Evolutionary conservation across 306 rosid genomes (phyloP).

Genomic region (Vigna mungo): DNA sequence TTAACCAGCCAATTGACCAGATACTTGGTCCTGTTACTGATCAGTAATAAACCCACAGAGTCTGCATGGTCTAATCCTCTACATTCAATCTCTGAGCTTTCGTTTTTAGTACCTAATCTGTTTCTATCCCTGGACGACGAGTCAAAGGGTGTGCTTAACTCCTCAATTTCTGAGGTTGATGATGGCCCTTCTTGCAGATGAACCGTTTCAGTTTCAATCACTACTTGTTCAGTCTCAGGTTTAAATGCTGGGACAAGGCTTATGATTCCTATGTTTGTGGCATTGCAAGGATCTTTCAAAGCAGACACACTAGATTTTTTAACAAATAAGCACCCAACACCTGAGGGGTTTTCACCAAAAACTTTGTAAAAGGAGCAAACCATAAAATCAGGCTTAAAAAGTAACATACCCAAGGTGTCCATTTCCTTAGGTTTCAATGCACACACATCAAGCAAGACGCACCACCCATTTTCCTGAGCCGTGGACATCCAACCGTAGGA

Average conservation of each 20-base stretch:
- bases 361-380: conserved; percentile 78
- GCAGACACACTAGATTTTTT: conserved; percentile 67
- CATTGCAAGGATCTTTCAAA: conserved; percentile 50
- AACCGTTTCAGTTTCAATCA: conserved; percentile 4
- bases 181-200: neutral
- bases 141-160: conserved; percentile 30
- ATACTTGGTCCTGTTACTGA: conserved; percentile 63
- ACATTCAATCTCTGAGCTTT: conserved; percentile 51
- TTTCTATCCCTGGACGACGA: conserved; percentile 38
- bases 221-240: conserved; percentile 21
- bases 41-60: conserved; percentile 63
- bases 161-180: conserved; percentile 50
- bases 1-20: conserved; percentile 78
- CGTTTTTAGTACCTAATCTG: conserved; percentile 14
- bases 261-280: conserved; percentile 67
- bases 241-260: conserved; percentile 58
- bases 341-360: conserved; percentile 83
- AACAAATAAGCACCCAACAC: conserved; percentile 82
- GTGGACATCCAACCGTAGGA: conserved; percentile 84
- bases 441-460: conserved; percentile 76
- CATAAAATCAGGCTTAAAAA: conserved; percentile 82
- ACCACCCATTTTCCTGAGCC: conserved; percentile 87
- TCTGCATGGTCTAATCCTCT: conserved; percentile 88
- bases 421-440: conserved; percentile 82
- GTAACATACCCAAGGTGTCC: conserved; percentile 78